Conservation (phyloP, 1,284 basidiomycete genomes). For the Mrakiaceae sp. region DNA sequence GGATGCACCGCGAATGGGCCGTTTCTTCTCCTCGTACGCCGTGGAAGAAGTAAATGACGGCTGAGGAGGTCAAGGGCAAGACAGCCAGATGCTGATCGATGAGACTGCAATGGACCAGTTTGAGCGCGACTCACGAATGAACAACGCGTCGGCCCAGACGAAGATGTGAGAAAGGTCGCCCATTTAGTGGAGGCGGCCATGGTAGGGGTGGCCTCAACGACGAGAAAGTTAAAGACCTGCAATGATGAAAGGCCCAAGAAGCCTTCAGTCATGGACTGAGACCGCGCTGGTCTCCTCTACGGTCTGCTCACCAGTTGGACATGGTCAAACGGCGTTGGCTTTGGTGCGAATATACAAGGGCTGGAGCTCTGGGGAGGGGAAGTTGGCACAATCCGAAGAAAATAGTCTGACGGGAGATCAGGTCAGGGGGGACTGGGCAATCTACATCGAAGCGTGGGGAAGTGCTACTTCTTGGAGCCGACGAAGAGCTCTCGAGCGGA, state of each 20-base stretch:
- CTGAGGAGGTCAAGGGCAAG: background rate
- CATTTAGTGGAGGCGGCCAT: slow-evolving; percentile 26
- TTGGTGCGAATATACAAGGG: slow-evolving; percentile 42
- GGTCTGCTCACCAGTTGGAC: slow-evolving; percentile 31
- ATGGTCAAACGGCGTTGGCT: slow-evolving; percentile 44
- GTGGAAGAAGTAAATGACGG: slow-evolving; percentile 14
- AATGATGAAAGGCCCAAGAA: background rate
- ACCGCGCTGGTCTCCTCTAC: background rate
- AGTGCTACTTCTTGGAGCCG: slow-evolving; percentile 38
- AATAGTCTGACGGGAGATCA: slow-evolving; percentile 36
- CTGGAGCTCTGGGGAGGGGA: slow-evolving; percentile 41
- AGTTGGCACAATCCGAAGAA: slow-evolving; percentile 40
- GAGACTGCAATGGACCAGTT: slow-evolving; percentile 17
- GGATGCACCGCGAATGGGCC: slow-evolving; percentile 9
- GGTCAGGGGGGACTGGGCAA: slow-evolving; percentile 38
- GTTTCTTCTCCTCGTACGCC: slow-evolving; percentile 19
- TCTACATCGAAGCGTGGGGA: slow-evolving; percentile 40
- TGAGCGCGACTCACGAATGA: slow-evolving; percentile 20
- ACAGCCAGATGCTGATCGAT: slow-evolving; percentile 26
- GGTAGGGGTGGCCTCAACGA: slow-evolving; percentile 38
- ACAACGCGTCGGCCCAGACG: slow-evolving; percentile 33
- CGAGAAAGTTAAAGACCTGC: slow-evolving; percentile 35
- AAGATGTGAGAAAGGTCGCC: slow-evolving; percentile 35
- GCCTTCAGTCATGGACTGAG: no score
- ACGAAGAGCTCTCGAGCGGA: slow-evolving; percentile 34